Evolutionary conservation across 805 yeast genomes (phyloP).

Genomic region (Lipomyces sp.): DNA sequence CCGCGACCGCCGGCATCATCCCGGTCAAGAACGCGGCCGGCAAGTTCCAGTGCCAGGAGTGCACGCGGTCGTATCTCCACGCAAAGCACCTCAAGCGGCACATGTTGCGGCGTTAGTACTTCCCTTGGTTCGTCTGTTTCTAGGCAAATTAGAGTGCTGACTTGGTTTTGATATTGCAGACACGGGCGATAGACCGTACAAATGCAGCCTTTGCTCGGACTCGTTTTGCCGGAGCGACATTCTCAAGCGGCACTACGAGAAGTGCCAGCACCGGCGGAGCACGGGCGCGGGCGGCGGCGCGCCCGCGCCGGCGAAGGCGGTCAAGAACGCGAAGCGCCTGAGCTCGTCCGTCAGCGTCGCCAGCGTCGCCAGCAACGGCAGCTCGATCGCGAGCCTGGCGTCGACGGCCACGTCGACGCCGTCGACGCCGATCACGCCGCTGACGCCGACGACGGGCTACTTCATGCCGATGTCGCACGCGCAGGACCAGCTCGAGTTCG

Average conservation of each 20-base stretch:
- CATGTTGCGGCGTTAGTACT: slow-evolving; percentile 53
- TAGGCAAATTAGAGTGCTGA: not conserved
- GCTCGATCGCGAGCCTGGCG: not conserved
- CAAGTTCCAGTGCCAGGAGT: slow-evolving; percentile 33
- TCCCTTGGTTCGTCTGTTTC: too few species aligned
- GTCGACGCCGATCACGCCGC: slow-evolving; percentile 7
- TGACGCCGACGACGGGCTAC: not conserved
- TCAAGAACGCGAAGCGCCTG: not conserved
- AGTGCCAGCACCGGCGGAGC: slow-evolving; percentile 29
- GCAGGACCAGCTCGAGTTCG: too few species aligned
- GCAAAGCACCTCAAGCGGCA: slow-evolving; percentile 82
- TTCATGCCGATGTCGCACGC: too few species aligned
- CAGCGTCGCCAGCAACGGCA: not conserved
- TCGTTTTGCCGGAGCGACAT: slow-evolving; percentile 61
- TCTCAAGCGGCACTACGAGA: slow-evolving; percentile 59
- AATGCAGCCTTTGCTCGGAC: slow-evolving; percentile 68
- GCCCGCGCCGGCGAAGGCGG: not conserved
- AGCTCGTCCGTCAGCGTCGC: slow-evolving; percentile 2
- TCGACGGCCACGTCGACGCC: slow-evolving; percentile 1
- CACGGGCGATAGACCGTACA: slow-evolving; percentile 81
- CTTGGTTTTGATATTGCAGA: slow-evolving; percentile 32
- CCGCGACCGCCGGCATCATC: slow-evolving; percentile 14
- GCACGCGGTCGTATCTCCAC: slow-evolving; percentile 33
- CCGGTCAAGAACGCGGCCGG: slow-evolving; percentile 50
- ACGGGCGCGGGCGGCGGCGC: too few species aligned